Evolutionary conservation across 2,329 filamentous ascomycete genomes (phyloP).

Genomic region (Xylaria sp.): DNA sequence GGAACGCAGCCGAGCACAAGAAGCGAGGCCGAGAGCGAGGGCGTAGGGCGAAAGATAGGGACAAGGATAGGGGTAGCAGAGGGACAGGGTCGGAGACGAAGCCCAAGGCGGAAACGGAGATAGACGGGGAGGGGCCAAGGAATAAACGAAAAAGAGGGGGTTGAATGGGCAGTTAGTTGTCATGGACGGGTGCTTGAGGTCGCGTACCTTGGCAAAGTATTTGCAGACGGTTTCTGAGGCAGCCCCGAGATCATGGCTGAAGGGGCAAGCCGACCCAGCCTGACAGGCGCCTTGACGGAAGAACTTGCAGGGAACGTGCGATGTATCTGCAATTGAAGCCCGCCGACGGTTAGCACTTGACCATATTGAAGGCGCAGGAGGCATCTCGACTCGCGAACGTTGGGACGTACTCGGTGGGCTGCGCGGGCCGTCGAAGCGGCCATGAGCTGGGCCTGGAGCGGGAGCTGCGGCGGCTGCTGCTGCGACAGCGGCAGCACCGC

Average conservation of each 20-base stretch:
- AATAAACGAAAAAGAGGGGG: background rate
- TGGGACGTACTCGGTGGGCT: slow-evolving; percentile 71
- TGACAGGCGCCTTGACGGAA: slow-evolving; percentile 96
- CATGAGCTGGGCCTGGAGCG: slow-evolving; percentile 41
- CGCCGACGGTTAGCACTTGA: slow-evolving; percentile 25
- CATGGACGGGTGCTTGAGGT: slow-evolving; percentile 1
- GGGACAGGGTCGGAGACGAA: background rate
- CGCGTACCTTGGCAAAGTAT: slow-evolving; percentile 93
- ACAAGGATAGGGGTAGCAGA: background rate
- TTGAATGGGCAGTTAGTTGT: background rate
- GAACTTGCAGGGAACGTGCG: slow-evolving; percentile 99
- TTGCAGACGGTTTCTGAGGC: slow-evolving; percentile 93
- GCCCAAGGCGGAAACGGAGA: background rate
- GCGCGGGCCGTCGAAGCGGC: slow-evolving; percentile 68
- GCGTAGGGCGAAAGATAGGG: background rate
- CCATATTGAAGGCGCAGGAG: background rate
- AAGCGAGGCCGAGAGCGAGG: slow-evolving; percentile 5
- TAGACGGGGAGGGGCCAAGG: background rate
- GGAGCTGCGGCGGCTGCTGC: slow-evolving; percentile 47
- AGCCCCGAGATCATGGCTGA: slow-evolving; percentile 90
- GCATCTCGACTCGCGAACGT: background rate
- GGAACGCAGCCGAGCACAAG: background rate
- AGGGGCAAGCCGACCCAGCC: slow-evolving; percentile 94
- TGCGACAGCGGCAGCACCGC: slow-evolving; percentile 52
- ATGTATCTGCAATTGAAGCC: slow-evolving; percentile 73